Conservation (phyloP, 371 early-diverging fungal species). For the Lichtheimia ramosa region DNA sequence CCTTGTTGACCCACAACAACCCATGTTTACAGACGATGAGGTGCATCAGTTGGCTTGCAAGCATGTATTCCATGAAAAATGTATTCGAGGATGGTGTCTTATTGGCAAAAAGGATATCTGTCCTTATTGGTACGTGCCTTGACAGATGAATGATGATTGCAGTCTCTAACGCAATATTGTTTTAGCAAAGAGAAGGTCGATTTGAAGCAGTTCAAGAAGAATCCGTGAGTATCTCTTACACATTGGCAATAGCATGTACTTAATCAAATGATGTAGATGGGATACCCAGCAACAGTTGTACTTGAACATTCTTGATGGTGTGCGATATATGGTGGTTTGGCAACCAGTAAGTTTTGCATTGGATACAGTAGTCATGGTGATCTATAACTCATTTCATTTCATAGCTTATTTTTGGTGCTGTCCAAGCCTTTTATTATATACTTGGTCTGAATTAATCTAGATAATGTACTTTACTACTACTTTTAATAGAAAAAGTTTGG, state of each 20-base stretch:
- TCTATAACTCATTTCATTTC: background rate
- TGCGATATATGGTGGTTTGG: constrained; percentile 84
- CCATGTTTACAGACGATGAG: constrained; percentile 43
- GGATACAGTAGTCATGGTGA: background rate
- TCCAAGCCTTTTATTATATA: constrained; percentile 44
- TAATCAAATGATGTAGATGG: constrained; percentile 42
- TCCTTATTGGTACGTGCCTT: constrained; percentile 79
- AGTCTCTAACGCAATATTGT: background rate
- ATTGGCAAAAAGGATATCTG: constrained; percentile 94
- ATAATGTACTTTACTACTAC: no score
- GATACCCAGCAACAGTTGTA: constrained; percentile 76
- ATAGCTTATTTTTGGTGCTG: constrained; percentile 50
- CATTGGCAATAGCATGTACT: background rate
- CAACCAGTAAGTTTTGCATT: constrained; percentile 60
- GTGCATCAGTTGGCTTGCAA: constrained; percentile 74
- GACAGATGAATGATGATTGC: background rate
- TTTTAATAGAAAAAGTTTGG: background rate
- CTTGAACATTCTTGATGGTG: constrained; percentile 78
- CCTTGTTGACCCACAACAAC: constrained; percentile 26
- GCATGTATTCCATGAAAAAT: constrained; percentile 87
- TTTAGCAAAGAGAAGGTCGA: constrained; percentile 84
- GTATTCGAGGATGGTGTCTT: constrained; percentile 94
- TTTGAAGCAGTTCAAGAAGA: constrained; percentile 71
- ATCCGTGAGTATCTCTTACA: constrained; percentile 56
- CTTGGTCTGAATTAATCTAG: constrained; percentile 31